A percentile compares a stretch with the other conserved stretches of the same genome.
Conservation (phyloP, 495 filamentous ascomycete genomes). For the Antarctomyces pellizariae region DNA sequence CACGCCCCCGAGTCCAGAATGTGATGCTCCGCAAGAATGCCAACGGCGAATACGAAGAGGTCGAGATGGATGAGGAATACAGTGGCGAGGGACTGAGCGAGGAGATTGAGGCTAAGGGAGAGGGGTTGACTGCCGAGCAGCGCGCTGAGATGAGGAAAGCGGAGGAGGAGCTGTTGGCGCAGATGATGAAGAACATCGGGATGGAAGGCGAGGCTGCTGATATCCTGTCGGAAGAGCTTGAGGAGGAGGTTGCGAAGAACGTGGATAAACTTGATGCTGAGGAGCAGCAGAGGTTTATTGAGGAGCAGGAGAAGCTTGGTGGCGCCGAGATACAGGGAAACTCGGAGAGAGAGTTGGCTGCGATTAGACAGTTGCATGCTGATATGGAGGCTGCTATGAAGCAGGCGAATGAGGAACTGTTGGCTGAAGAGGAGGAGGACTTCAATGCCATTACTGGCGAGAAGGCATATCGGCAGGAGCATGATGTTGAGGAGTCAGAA, state of each 20-base stretch:
- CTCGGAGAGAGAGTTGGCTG: constrained; percentile 25
- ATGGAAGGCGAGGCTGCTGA: constrained; percentile 14
- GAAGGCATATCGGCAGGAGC: constrained; percentile 11
- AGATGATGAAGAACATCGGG: constrained; percentile 14
- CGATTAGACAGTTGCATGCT: constrained; percentile 22
- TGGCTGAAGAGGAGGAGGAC: constrained; percentile 24
- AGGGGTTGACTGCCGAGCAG: too few species aligned
- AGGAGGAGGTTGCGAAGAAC: neutral
- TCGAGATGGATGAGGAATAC: constrained; percentile 21
- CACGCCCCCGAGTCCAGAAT: constrained; percentile 8
- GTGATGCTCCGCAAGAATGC: constrained; percentile 30
- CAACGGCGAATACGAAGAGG: constrained; percentile 34
- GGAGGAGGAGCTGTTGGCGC: constrained; percentile 5
- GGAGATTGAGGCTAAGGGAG: constrained; percentile 5
- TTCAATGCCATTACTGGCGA: constrained; percentile 15
- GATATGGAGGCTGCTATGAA: constrained; percentile 29
- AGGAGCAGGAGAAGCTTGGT: constrained; percentile 13
- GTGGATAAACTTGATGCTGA: neutral
- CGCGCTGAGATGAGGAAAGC: too few species aligned
- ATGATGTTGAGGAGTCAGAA: constrained; percentile 11
- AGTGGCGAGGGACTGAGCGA: constrained; percentile 5
- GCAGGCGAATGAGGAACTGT: too few species aligned
- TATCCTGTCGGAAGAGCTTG: too few species aligned
- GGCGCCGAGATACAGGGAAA: constrained; percentile 19
- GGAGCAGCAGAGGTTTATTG: neutral